Conservation (phyloP, 2,329 filamentous ascomycete species). For the Cladosporium colombiae region DNA sequence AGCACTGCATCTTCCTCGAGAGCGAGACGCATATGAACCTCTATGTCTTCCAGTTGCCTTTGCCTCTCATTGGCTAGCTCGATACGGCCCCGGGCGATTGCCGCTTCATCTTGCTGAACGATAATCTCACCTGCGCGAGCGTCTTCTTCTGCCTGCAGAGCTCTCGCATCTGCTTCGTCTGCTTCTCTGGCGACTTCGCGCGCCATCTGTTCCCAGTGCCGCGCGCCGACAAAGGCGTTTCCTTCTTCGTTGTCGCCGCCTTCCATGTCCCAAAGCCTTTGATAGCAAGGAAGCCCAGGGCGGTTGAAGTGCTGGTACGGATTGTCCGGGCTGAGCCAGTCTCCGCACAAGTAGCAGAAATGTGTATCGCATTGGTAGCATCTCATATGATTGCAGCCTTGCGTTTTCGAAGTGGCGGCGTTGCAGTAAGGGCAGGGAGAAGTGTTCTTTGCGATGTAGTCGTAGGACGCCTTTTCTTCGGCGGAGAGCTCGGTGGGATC, state of each 20-base stretch:
- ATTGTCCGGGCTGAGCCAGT: constrained; percentile 79
- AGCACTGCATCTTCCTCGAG: too few relatives aligned
- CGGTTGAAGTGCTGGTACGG: constrained; percentile 89
- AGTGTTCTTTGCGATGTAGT: constrained; percentile 79
- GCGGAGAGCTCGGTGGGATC: constrained; percentile 70
- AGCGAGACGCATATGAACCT: too few relatives aligned
- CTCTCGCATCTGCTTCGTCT: constrained; percentile 32
- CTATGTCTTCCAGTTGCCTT: too few relatives aligned
- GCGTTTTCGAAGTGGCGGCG: constrained; percentile 80
- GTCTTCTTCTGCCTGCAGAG: neutral
- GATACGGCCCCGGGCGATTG: neutral
- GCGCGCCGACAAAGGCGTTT: constrained; percentile 42
- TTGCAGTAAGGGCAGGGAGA: constrained; percentile 87
- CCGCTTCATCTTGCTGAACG: neutral
- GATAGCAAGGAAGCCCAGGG: constrained; percentile 68
- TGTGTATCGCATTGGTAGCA: constrained; percentile 88
- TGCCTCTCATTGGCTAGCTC: neutral
- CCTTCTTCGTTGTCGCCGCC: constrained; percentile 64
- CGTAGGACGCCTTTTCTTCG: constrained; percentile 82
- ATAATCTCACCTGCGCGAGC: neutral
- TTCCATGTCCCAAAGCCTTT: constrained; percentile 87
- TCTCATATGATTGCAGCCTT: constrained; percentile 94
- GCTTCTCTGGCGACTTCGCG: constrained; percentile 37
- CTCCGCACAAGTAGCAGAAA: constrained; percentile 91
- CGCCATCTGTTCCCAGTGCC: constrained; percentile 47